A percentile compares a stretch with the other conserved stretches of the same genome.
These are phyloP conservation scores for Vaccinium myrtillus DNA, from an alignment of 148 eudicot species.

Conservation along the genomic window DNA sequence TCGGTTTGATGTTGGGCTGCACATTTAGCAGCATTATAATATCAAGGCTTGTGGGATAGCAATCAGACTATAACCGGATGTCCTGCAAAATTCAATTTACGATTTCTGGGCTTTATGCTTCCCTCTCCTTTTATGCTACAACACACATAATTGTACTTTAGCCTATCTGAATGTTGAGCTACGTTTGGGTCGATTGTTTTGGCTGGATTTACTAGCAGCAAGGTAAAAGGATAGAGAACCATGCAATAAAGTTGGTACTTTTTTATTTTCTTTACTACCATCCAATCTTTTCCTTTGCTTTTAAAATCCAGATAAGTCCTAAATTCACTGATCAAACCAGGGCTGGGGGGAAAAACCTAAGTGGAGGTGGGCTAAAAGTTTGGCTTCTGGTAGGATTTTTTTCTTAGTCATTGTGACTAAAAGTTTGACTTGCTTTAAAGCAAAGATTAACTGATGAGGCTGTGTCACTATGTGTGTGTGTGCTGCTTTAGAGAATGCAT, in stretches of 20 bases:
- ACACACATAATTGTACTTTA: neutral
- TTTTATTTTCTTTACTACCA: neutral
- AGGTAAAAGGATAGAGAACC: neutral
- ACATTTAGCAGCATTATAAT: neutral
- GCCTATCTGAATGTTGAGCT: neutral
- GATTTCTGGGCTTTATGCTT: neutral
- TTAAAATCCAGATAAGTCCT: neutral
- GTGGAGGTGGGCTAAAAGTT: constrained; percentile 9
- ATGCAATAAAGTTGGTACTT: neutral
- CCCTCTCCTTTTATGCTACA: neutral
- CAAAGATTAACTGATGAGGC: neutral
- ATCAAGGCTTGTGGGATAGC: neutral
- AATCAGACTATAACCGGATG: neutral
- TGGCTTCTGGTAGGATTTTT: neutral
- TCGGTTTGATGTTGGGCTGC: neutral
- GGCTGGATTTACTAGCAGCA: neutral
- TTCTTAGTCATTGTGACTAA: neutral
- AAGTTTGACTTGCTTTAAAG: neutral
- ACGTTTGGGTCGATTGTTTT: neutral
- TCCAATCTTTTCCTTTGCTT: neutral
- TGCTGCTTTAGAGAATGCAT: neutral
- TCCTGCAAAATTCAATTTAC: neutral
- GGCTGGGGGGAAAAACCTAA: neutral
- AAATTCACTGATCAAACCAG: neutral
- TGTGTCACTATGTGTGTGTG: neutral